A percentile compares a stretch with the other conserved stretches of the same genome.
Evolutionary conservation across 169 alveolate species (phyloP).

Genomic region (Eimeria sp.): DNA sequence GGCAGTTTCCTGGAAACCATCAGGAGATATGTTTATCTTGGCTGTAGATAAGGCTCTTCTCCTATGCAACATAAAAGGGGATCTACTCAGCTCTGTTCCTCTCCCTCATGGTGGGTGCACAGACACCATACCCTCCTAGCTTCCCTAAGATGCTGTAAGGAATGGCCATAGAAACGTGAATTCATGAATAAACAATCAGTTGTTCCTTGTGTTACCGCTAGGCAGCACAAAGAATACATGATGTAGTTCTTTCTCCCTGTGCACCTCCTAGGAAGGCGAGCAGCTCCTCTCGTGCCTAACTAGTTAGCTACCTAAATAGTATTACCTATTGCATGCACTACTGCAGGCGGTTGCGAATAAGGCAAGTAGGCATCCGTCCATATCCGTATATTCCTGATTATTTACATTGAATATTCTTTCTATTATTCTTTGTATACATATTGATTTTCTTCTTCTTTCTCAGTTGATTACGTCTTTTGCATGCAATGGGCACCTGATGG

Average conservation of each 20-base stretch:
- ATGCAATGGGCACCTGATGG: conserved; percentile 26
- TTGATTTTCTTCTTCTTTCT: background rate
- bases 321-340: background rate
- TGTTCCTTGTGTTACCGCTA: no score
- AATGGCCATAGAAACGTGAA: background rate
- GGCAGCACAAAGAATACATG: background rate
- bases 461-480: conserved; percentile 13
- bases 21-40: background rate
- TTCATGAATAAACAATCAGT: background rate
- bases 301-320: background rate
- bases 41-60: background rate
- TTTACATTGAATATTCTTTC: no score
- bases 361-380: background rate
- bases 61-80: background rate
- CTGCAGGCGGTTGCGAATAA: background rate
- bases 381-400: no score
- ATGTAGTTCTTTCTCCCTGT: background rate
- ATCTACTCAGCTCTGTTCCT: background rate
- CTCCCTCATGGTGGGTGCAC: background rate
- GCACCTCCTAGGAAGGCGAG: background rate
- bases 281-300: background rate
- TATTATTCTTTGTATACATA: background rate
- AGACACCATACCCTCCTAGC: no score
- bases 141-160: no score
- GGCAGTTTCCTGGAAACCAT: conserved; percentile 30